Percentiles rank a stretch among this genome's conserved stretches.
Conservation (phyloP, 805 yeast genomes). For the Suhomyces kilbournensis region DNA sequence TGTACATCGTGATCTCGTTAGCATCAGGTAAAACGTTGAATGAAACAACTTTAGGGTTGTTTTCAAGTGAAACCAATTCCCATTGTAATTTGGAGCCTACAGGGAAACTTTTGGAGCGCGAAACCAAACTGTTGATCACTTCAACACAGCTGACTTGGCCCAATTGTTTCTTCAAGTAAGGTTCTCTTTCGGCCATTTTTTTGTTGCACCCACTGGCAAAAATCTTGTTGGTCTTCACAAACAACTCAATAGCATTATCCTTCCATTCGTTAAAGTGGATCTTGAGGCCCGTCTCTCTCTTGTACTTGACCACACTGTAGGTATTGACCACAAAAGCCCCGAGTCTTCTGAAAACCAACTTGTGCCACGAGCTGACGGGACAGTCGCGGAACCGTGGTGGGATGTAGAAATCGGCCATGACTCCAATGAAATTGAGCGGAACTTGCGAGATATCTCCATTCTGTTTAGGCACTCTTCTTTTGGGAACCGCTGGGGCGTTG, state of each 20-base stretch:
- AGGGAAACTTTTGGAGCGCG: conserved; percentile 47
- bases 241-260: conserved; percentile 75
- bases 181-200: conserved; percentile 29
- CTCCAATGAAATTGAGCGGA: conserved; percentile 39
- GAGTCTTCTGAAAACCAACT: conserved; percentile 55
- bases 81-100: conserved; percentile 59
- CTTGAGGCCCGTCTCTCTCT: conserved; percentile 38
- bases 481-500: background rate
- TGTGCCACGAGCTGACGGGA: conserved; percentile 36
- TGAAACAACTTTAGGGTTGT: conserved; percentile 68
- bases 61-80: conserved; percentile 70
- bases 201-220: conserved; percentile 57
- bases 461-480: conserved; percentile 12
- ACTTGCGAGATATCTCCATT: conserved; percentile 34
- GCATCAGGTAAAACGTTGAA: conserved; percentile 63
- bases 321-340: conserved; percentile 70
- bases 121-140: conserved; percentile 29
- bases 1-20: conserved; percentile 34
- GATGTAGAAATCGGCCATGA: conserved; percentile 41
- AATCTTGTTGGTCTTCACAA: conserved; percentile 74
- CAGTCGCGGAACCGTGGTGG: conserved; percentile 32
- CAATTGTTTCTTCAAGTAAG: conserved; percentile 43
- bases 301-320: conserved; percentile 46
- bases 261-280: conserved; percentile 78
- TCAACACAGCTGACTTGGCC: conserved; percentile 34